Evolutionary conservation across 305 asterid genomes (phyloP).

Genomic region (Rubia peregrina): DNA sequence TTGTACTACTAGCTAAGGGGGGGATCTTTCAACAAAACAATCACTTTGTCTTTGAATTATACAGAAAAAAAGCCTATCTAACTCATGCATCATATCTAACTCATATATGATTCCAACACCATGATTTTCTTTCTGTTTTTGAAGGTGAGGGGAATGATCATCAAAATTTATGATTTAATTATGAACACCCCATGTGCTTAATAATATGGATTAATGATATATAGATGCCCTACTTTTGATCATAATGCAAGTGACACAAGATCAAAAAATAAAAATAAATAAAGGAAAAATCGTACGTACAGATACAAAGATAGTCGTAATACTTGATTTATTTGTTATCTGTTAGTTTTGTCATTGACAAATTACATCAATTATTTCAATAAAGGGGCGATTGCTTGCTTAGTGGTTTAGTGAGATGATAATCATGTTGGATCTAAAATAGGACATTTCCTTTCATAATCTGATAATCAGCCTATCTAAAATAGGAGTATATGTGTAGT

Average conservation of each 20-base stretch:
- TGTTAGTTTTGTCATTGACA: background rate
- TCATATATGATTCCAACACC: no score
- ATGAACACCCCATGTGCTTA: conserved; percentile 21
- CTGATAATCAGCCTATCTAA: background rate
- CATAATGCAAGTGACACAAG: no score
- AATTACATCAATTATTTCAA: background rate
- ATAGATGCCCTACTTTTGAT: background rate
- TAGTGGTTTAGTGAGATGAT: background rate
- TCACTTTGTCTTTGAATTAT: conserved; percentile 55
- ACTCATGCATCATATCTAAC: no score
- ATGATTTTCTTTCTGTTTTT: no score
- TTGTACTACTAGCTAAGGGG: no score
- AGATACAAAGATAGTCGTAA: no score
- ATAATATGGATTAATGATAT: background rate
- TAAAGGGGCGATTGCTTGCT: background rate
- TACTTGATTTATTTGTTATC: no score
- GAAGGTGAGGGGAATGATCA: background rate
- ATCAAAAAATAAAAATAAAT: no score
- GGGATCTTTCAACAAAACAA: conserved; percentile 45
- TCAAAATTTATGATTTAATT: conserved; percentile 11
- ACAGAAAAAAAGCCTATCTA: no score
- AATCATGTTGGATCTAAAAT: background rate
- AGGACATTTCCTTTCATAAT: background rate
- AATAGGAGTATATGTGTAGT: background rate
- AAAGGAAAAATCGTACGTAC: background rate